Percentiles rank a stretch among this genome's conserved stretches.
Conservation (phyloP, 1,284 basidiomycete species). For the Cutaneotrichosporon cutaneum region DNA sequence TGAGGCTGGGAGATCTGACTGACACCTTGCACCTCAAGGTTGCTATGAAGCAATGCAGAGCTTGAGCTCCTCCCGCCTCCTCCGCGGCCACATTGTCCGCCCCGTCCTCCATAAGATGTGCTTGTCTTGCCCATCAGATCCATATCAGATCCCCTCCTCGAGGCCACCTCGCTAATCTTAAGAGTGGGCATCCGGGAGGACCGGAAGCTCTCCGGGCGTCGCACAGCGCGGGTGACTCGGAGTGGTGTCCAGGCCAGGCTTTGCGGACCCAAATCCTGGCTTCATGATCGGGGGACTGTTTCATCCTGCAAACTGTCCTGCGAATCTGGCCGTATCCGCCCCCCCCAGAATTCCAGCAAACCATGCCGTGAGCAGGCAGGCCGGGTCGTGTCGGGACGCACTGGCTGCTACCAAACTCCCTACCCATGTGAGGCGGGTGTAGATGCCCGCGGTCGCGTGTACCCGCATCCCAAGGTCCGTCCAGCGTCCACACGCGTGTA, state of each 20-base stretch:
- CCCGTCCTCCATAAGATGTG: too few relatives aligned
- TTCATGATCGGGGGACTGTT: too few relatives aligned
- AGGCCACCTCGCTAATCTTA: too few relatives aligned
- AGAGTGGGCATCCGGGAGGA: too few relatives aligned
- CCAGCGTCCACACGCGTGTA: too few relatives aligned
- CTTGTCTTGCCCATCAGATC: too few relatives aligned
- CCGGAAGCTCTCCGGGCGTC: too few relatives aligned
- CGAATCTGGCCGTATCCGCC: neutral
- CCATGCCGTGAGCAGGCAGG: neutral
- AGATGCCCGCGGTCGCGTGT: neutral
- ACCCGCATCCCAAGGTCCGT: neutral
- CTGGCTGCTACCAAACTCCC: too few relatives aligned
- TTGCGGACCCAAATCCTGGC: neutral
- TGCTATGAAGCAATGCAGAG: neutral
- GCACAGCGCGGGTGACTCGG: neutral
- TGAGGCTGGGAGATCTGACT: too few relatives aligned
- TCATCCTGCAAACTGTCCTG: neutral
- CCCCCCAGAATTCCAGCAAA: neutral
- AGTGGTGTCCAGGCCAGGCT: neutral
- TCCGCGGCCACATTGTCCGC: neutral
- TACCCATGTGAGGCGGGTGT: neutral
- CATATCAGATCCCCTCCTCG: too few relatives aligned
- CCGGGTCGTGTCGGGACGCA: neutral
- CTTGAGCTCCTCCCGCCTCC: too few relatives aligned
- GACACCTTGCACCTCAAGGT: too few relatives aligned